Conservation (phyloP, 2,329 filamentous ascomycete species). For the Fusarium sambucinum region DNA sequence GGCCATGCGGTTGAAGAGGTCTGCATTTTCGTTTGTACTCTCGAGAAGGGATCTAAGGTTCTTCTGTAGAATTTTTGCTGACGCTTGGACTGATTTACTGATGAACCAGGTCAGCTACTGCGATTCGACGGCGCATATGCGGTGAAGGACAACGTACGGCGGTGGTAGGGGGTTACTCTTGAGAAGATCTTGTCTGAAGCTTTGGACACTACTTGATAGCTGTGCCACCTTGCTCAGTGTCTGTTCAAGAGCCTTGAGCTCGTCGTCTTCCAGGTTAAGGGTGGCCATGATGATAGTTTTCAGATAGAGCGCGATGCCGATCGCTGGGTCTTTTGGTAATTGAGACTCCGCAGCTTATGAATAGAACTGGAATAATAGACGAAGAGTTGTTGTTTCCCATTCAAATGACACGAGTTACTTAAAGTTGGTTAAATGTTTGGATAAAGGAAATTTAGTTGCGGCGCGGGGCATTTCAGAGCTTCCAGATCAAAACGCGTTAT, state of each 20-base stretch:
- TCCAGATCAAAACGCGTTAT: constrained; percentile 30
- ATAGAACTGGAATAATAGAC: neutral
- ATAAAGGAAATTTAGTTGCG: constrained; percentile 2
- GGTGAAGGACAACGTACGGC: constrained; percentile 61
- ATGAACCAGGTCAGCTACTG: constrained; percentile 14
- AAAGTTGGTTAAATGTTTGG: neutral
- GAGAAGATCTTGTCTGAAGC: constrained; percentile 70
- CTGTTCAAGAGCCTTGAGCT: constrained; percentile 77
- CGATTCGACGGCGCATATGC: neutral
- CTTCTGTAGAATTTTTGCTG: constrained; percentile 76
- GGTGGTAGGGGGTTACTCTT: constrained; percentile 74
- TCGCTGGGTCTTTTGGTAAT: neutral
- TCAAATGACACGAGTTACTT: neutral
- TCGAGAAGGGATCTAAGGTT: constrained; percentile 76
- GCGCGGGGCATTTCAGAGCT: constrained; percentile 34
- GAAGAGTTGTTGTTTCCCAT: neutral
- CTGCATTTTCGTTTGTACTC: constrained; percentile 72
- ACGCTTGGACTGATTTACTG: constrained; percentile 79
- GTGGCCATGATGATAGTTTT: constrained; percentile 51
- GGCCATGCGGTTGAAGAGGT: constrained; percentile 76
- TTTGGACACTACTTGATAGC: constrained; percentile 75
- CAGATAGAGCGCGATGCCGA: neutral
- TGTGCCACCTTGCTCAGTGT: constrained; percentile 76
- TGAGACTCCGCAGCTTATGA: neutral
- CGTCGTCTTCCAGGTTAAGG: constrained; percentile 67